Conservation (phyloP, 306 rosid genomes). For the Castanea sativa region DNA sequence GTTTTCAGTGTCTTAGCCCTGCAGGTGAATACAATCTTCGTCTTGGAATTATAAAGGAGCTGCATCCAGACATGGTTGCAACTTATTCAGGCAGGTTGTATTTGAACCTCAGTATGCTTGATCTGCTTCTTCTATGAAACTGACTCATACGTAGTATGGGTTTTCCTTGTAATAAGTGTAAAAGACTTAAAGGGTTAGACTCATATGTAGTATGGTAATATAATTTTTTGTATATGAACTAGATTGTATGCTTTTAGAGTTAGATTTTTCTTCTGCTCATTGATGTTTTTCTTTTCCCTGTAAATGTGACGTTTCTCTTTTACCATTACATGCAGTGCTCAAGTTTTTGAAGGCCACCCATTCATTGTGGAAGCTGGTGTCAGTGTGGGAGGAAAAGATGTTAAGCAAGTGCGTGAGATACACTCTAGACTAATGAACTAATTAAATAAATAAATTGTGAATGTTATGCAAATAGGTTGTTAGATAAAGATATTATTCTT, state of each 20-base stretch:
- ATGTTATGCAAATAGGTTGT: background rate
- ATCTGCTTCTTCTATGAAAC: constrained; percentile 21
- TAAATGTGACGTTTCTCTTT: constrained; percentile 13
- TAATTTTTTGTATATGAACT: background rate
- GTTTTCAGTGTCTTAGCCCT: constrained; percentile 90
- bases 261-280: background rate
- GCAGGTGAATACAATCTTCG: constrained; percentile 99
- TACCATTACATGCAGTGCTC: constrained; percentile 56
- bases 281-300: background rate
- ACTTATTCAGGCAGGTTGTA: constrained; percentile 97
- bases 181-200: no score
- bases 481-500: background rate
- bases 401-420: constrained; percentile 64
- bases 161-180: no score
- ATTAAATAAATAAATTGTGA: background rate
- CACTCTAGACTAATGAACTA: background rate
- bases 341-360: constrained; percentile 97
- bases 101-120: constrained; percentile 26
- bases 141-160: background rate
- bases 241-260: background rate
- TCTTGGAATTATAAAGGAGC: constrained; percentile 90
- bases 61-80: constrained; percentile 99
- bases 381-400: constrained; percentile 92
- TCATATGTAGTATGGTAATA: background rate
- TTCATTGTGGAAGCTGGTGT: constrained; percentile 98